Evolutionary conservation across 164 flowering plant genomes (phyloP).

Genomic region (Macadamia tetraphylla): DNA sequence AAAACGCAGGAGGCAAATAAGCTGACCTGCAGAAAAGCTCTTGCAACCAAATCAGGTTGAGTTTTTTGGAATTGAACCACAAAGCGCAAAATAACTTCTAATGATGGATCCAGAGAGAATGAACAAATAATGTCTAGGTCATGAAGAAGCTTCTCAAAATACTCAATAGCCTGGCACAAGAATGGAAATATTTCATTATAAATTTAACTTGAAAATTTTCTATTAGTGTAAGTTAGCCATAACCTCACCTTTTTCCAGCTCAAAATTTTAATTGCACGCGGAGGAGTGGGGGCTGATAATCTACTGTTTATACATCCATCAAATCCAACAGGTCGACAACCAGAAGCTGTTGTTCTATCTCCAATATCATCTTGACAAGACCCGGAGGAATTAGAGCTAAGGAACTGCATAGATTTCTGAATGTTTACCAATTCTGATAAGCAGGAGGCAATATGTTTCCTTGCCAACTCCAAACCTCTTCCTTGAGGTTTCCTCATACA

Average conservation of each 20-base stretch:
- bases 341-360: constrained; percentile 84
- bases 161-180: constrained; percentile 64
- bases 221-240: background rate
- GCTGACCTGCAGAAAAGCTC: constrained; percentile 90
- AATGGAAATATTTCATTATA: constrained; percentile 2
- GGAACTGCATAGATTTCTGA: constrained; percentile 48
- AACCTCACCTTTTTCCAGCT: constrained; percentile 75
- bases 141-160: constrained; percentile 81
- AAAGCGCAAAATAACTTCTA: constrained; percentile 63
- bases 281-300: constrained; percentile 90
- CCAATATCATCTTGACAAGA: constrained; percentile 30
- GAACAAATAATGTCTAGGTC: constrained; percentile 78
- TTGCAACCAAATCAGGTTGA: constrained; percentile 92
- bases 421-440: constrained; percentile 57
- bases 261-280: constrained; percentile 71
- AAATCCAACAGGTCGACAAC: constrained; percentile 82
- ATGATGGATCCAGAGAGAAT: constrained; percentile 49
- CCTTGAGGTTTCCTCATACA: constrained; percentile 89
- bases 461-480: constrained; percentile 84
- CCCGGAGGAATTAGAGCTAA: constrained; percentile 35
- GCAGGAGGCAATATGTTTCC: constrained; percentile 81
- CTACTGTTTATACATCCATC: constrained; percentile 77
- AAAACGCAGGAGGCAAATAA: background rate
- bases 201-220: background rate
- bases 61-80: constrained; percentile 77